Evolutionary conservation across 2,329 filamentous ascomycete species (phyloP).

Genomic region (Chaetoscypha palmicola): DNA sequence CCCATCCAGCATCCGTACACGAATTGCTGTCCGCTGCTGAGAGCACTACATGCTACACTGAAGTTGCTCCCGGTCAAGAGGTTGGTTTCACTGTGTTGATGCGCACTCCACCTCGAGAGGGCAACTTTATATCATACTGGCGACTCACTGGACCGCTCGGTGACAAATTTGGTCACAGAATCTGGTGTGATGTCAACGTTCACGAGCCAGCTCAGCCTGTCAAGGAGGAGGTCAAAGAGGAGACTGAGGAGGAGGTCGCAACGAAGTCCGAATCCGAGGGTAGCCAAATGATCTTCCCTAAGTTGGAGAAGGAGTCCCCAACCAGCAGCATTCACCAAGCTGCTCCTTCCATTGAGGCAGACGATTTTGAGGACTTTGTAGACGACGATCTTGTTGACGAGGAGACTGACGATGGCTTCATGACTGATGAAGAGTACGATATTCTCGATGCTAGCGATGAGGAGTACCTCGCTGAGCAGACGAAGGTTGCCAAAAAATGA

Average conservation of each 20-base stretch:
- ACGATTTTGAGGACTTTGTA: conserved; percentile 43
- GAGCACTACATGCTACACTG: conserved; percentile 66
- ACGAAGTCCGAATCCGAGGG: conserved; percentile 27
- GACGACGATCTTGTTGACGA: conserved; percentile 44
- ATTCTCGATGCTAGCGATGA: conserved; percentile 93
- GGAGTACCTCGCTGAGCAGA: conserved; percentile 58
- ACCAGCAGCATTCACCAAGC: conserved; percentile 69
- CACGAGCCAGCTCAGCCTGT: conserved; percentile 31
- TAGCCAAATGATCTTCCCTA: conserved; percentile 93
- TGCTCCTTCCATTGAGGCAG: conserved; percentile 37
- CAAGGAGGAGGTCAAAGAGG: conserved; percentile 28
- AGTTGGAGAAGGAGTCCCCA: conserved; percentile 89
- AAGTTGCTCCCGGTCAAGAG: conserved; percentile 67
- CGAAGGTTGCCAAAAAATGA: conserved; percentile 26
- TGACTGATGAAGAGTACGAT: conserved; percentile 98
- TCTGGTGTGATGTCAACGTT: conserved; percentile 91
- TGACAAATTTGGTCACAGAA: conserved; percentile 78
- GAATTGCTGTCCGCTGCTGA: conserved; percentile 74
- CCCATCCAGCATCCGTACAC: conserved; percentile 68
- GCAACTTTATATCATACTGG: conserved; percentile 92
- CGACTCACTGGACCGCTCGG: conserved; percentile 78
- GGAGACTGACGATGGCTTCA: conserved; percentile 67
- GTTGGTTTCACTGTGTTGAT: conserved; percentile 77
- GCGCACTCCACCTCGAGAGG: conserved; percentile 68
- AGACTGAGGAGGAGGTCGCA: conserved; percentile 27